These are phyloP conservation scores for Berkeleyomyces basicola DNA, from an alignment of 2,329 filamentous ascomycete species.

Conservation along the genomic window DNA sequence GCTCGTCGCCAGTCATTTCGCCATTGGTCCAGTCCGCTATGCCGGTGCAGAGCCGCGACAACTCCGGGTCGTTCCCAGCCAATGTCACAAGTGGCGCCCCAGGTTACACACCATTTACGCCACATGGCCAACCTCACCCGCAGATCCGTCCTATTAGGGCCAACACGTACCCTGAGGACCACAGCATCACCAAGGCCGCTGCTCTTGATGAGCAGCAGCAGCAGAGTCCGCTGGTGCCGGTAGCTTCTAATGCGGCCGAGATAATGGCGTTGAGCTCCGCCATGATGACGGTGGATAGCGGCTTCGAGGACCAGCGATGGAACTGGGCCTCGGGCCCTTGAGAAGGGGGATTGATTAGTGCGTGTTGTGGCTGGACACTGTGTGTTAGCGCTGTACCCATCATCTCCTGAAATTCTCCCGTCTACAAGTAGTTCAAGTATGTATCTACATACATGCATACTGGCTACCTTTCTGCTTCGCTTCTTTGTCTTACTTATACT, in stretches of 20 bases:
- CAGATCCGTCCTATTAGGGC: neutral
- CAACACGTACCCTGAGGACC: neutral
- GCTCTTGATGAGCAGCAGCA: conserved; percentile 1
- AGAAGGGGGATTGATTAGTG: neutral
- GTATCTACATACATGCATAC: neutral
- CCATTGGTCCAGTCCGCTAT: neutral
- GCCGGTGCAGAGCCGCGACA: neutral
- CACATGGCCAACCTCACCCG: neutral
- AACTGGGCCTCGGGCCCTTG: conserved; percentile 25
- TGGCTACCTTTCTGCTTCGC: neutral
- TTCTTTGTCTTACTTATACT: neutral
- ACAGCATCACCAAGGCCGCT: neutral
- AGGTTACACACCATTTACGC: neutral
- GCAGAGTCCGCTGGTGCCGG: neutral
- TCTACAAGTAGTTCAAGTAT: neutral
- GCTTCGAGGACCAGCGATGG: conserved; percentile 43
- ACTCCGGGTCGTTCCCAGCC: neutral
- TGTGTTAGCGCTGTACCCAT: neutral
- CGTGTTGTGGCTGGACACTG: neutral
- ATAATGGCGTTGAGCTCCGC: conserved; percentile 28
- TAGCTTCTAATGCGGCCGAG: conserved; percentile 3
- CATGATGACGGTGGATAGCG: conserved; percentile 41
- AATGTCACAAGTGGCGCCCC: neutral
- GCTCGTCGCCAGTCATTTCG: neutral
- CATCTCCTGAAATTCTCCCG: neutral